These are phyloP conservation scores for Globisporangium paddicum DNA, from an alignment of 352 stramenopile genomes.

Conservation along the genomic window DNA sequence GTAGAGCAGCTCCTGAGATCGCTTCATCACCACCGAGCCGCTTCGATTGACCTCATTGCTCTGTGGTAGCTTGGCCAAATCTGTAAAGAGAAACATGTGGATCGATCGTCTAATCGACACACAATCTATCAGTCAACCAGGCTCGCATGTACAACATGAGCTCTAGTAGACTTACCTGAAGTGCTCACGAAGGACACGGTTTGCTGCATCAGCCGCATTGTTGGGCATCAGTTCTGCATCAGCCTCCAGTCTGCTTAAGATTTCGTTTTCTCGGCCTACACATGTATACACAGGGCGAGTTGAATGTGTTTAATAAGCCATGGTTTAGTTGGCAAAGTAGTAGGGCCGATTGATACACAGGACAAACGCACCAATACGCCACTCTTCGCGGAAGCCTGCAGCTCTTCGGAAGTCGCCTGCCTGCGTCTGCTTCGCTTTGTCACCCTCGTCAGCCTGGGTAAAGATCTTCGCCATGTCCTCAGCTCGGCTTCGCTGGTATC, in stretches of 20 bases:
- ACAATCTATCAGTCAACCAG: neutral
- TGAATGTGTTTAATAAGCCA: too few species aligned
- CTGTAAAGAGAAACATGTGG: slow-evolving; percentile 17
- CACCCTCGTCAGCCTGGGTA: neutral
- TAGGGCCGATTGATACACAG: too few species aligned
- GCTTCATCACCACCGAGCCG: slow-evolving; percentile 9
- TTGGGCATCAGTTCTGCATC: slow-evolving; percentile 3
- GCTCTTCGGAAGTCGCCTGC: slow-evolving; percentile 12
- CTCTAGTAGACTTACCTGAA: slow-evolving; percentile 12
- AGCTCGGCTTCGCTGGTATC: slow-evolving; percentile 24
- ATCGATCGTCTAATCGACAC: slow-evolving; percentile 9
- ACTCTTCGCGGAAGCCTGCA: slow-evolving; percentile 32
- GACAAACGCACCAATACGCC: slow-evolving; percentile 23
- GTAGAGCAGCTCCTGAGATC: slow-evolving; percentile 27
- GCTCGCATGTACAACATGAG: neutral
- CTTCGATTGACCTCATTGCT: neutral
- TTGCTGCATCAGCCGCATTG: slow-evolving; percentile 2
- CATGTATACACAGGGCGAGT: neutral
- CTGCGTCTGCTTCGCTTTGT: neutral
- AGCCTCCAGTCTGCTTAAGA: slow-evolving; percentile 13
- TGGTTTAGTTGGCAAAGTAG: too few species aligned
- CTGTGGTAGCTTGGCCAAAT: neutral
- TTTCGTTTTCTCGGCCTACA: slow-evolving; percentile 20
- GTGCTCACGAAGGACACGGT: slow-evolving; percentile 13
- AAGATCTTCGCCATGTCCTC: slow-evolving; percentile 25